These are phyloP conservation scores for Aplosporella prunicola DNA, from an alignment of 2,329 filamentous ascomycete species.

Conservation along the genomic window DNA sequence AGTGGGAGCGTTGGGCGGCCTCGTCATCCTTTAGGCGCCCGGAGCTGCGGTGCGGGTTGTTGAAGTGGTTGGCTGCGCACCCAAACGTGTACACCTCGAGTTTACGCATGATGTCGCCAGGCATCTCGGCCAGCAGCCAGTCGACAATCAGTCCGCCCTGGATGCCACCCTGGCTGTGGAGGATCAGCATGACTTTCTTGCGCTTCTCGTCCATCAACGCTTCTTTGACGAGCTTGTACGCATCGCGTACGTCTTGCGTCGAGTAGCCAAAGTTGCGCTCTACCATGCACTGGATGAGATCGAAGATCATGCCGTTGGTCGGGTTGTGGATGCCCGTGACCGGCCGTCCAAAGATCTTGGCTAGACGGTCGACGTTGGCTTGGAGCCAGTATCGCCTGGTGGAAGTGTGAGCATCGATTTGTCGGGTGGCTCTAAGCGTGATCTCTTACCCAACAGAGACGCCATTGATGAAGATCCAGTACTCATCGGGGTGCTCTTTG, in stretches of 20 bases:
- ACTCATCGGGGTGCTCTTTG: slow-evolving; percentile 45
- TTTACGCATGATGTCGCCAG: slow-evolving; percentile 15
- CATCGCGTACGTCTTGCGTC: slow-evolving; percentile 50
- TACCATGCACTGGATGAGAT: slow-evolving; percentile 66
- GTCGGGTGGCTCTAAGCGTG: no score
- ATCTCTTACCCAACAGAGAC: slow-evolving; percentile 54
- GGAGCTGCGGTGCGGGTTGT: slow-evolving; percentile 50
- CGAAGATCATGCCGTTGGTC: slow-evolving; percentile 63
- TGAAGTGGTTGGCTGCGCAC: slow-evolving; percentile 71
- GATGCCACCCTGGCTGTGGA: slow-evolving; percentile 71
- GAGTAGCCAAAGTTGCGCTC: slow-evolving; percentile 67
- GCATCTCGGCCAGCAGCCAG: slow-evolving; percentile 60
- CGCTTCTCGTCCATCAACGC: slow-evolving; percentile 52
- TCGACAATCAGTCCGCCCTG: slow-evolving; percentile 64
- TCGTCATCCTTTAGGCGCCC: neutral
- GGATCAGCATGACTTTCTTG: slow-evolving; percentile 61
- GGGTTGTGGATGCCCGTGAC: slow-evolving; percentile 67
- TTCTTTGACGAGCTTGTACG: slow-evolving; percentile 55
- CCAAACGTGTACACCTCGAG: slow-evolving; percentile 66
- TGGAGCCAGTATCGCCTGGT: slow-evolving; percentile 31
- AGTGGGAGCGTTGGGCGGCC: slow-evolving; percentile 19
- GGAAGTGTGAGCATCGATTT: no score
- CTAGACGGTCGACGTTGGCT: slow-evolving; percentile 60
- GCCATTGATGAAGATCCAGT: slow-evolving; percentile 76
- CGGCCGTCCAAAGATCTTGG: slow-evolving; percentile 61